Evolutionary conservation across 805 yeast species (phyloP).

Genomic region (Suhomyces prunicola): DNA sequence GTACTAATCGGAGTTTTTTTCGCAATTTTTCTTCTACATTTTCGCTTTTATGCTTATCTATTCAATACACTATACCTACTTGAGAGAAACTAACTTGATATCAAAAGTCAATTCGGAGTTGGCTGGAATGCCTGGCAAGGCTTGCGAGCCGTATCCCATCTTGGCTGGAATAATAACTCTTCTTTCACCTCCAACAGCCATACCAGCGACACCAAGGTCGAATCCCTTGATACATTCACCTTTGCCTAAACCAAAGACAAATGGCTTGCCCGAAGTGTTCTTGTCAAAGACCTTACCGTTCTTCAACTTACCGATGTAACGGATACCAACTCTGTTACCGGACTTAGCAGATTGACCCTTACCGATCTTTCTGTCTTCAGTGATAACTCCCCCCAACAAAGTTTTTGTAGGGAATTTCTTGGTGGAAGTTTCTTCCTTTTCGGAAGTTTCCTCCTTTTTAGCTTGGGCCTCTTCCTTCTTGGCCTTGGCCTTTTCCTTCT

Average conservation of each 20-base stretch:
- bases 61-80: conserved; percentile 42
- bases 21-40: neutral
- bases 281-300: conserved; percentile 97
- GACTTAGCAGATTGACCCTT: conserved; percentile 83
- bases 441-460: conserved; percentile 19
- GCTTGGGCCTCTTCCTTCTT: conserved; percentile 26
- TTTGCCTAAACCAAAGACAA: conserved; percentile 83
- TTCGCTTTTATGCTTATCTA: neutral
- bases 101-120: conserved; percentile 96
- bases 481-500: conserved; percentile 16
- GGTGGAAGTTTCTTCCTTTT: conserved; percentile 18
- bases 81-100: conserved; percentile 86
- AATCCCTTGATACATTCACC: conserved; percentile 99
- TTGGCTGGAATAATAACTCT: conserved; percentile 93
- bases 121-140: conserved; percentile 96
- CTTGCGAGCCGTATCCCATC: conserved; percentile 93
- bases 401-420: conserved; percentile 71
- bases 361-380: conserved; percentile 91
- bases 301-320: conserved; percentile 96
- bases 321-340: conserved; percentile 89
- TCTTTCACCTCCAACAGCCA: conserved; percentile 99
- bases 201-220: conserved; percentile 98
- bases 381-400: conserved; percentile 86
- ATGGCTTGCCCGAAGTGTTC: conserved; percentile 96
- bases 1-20: neutral